phyloP scores from a whole-genome alignment of 495 filamentous ascomycete genomes.

The Aspergillus taichungensis region DNA sequence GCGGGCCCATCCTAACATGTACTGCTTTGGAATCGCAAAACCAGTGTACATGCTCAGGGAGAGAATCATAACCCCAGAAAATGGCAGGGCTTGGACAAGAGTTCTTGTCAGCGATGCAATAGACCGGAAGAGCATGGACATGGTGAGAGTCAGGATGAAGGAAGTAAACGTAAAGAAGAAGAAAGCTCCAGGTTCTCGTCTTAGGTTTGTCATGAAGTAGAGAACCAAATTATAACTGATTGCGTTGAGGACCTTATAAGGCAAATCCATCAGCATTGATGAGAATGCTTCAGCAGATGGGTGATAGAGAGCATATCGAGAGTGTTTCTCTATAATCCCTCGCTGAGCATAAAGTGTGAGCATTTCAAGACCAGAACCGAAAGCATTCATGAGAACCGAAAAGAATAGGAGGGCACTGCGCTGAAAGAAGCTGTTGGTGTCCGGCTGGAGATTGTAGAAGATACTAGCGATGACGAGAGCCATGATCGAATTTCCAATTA shows the following conservation, averaged over 20 bases:
- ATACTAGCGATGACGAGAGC: constrained; percentile 69
- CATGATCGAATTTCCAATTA: constrained; percentile 64
- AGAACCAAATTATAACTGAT: constrained; percentile 38
- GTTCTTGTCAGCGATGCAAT: constrained; percentile 25
- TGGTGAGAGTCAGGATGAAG: constrained; percentile 40
- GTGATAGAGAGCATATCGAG: constrained; percentile 50
- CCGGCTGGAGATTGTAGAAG: constrained; percentile 61
- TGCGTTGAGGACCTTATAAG: constrained; percentile 37
- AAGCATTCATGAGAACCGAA: constrained; percentile 73
- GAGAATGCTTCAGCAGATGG: constrained; percentile 47
- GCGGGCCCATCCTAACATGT: constrained; percentile 30
- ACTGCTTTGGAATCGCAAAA: constrained; percentile 20
- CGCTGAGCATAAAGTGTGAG: constrained; percentile 44
- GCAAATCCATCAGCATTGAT: constrained; percentile 46
- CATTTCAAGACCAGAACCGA: constrained; percentile 62
- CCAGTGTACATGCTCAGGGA: constrained; percentile 26
- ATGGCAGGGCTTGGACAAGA: constrained; percentile 26
- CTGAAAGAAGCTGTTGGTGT: constrained; percentile 60
- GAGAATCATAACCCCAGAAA: constrained; percentile 22
- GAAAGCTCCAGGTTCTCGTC: constrained; percentile 29
- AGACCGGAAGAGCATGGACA: constrained; percentile 36
- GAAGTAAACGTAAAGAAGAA: constrained; percentile 45
- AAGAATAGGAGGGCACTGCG: constrained; percentile 77
- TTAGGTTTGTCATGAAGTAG: constrained; percentile 46
- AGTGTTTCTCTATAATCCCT: constrained; percentile 53